Evolutionary conservation across 116 monocot species (phyloP).

Genomic region (Cymodocea nodosa): DNA sequence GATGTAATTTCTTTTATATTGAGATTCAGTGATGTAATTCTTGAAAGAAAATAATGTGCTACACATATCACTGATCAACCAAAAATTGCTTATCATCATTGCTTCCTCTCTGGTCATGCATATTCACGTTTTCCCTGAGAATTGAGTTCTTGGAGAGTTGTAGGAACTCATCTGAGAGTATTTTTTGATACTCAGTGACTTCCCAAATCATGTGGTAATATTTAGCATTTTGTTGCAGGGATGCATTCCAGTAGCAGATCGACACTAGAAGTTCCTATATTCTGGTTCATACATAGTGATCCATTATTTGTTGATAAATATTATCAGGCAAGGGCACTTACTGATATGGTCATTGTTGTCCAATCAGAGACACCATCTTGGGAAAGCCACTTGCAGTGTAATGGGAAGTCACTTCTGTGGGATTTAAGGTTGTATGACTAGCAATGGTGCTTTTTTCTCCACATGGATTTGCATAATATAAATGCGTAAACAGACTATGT

Average conservation of each 20-base stretch:
- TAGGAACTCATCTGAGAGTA: too few species aligned
- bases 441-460: neutral
- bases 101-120: neutral
- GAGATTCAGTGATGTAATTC: neutral
- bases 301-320: constrained; percentile 85
- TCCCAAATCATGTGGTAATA: neutral
- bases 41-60: neutral
- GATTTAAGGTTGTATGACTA: constrained; percentile 60
- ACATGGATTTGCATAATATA: neutral
- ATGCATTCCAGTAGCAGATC: constrained; percentile 54
- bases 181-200: neutral
- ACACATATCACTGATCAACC: neutral
- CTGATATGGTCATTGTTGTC: constrained; percentile 91
- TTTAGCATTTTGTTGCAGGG: constrained; percentile 32
- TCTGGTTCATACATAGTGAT: constrained; percentile 93
- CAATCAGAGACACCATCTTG: constrained; percentile 78
- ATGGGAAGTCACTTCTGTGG: constrained; percentile 66
- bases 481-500: too few species aligned
- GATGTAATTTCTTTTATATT: neutral
- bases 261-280: constrained; percentile 83
- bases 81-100: neutral
- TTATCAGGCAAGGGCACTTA: constrained; percentile 87
- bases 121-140: neutral
- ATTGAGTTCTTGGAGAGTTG: neutral
- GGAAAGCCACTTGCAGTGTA: constrained; percentile 98